These are phyloP conservation scores for Blastocystis sp. DNA, from an alignment of 352 stramenopile genomes.

Conservation along the genomic window DNA sequence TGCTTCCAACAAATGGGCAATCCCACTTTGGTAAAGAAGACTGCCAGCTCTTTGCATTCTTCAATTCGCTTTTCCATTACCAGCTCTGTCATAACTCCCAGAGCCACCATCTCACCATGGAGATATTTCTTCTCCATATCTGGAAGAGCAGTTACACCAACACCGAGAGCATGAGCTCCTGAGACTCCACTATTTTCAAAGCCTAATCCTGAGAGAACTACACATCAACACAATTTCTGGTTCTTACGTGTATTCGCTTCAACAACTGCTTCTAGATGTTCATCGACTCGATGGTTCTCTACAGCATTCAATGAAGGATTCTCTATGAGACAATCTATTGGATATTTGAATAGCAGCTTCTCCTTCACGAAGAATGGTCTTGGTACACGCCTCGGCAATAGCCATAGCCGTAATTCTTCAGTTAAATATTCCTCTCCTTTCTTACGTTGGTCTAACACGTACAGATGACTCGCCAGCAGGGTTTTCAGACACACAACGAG, in stretches of 20 bases:
- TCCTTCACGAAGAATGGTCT: constrained; percentile 52
- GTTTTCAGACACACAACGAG: constrained; percentile 36
- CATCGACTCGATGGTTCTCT: constrained; percentile 19
- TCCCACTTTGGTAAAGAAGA: constrained; percentile 58
- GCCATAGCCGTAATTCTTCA: constrained; percentile 38
- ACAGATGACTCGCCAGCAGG: constrained; percentile 37
- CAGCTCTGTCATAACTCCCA: constrained; percentile 66
- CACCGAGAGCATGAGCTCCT: constrained; percentile 58
- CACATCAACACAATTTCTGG: background rate
- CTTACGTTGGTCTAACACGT: constrained; percentile 50
- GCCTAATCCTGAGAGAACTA: constrained; percentile 59
- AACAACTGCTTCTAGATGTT: constrained; percentile 49
- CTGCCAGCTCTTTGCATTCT: constrained; percentile 58
- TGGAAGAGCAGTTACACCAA: constrained; percentile 49
- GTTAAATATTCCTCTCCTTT: background rate
- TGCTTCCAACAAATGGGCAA: constrained; percentile 65
- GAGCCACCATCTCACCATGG: constrained; percentile 66
- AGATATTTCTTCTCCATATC: constrained; percentile 66
- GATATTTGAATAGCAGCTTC: constrained; percentile 63
- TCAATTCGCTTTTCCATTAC: constrained; percentile 41
- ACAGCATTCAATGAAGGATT: constrained; percentile 50
- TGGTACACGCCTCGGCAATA: constrained; percentile 54
- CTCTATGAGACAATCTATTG: background rate
- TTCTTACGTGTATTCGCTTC: constrained; percentile 55
- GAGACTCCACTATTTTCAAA: constrained; percentile 67